Evolutionary conservation across 2,329 filamentous ascomycete genomes (phyloP).

Genomic region (Nemania sp.): DNA sequence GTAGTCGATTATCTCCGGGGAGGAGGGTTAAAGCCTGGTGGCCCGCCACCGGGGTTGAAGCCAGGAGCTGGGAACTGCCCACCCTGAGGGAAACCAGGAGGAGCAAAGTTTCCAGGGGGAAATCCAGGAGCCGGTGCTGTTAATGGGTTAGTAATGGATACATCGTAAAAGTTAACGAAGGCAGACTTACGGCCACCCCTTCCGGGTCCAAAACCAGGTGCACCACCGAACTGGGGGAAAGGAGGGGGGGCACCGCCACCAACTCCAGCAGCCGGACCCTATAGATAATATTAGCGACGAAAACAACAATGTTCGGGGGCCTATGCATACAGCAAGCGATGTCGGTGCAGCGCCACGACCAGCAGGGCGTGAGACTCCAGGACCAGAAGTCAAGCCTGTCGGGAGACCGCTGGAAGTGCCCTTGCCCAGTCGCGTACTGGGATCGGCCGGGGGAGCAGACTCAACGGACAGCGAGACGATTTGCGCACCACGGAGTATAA

Average conservation of each 20-base stretch:
- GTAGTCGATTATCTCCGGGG: slow-evolving; percentile 56
- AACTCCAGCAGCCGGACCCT: slow-evolving; percentile 84
- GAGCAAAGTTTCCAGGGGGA: slow-evolving; percentile 49
- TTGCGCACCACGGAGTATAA: slow-evolving; percentile 90
- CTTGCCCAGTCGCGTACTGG: slow-evolving; percentile 84
- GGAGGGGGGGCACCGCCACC: slow-evolving; percentile 68
- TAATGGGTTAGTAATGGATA: slow-evolving; percentile 24
- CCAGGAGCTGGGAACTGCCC: slow-evolving; percentile 54
- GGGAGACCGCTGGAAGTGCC: slow-evolving; percentile 69
- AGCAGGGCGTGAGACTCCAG: slow-evolving; percentile 87
- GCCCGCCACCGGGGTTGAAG: slow-evolving; percentile 55
- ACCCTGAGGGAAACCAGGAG: slow-evolving; percentile 48
- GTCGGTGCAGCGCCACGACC: slow-evolving; percentile 77
- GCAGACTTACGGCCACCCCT: slow-evolving; percentile 58
- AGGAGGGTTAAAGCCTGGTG: slow-evolving; percentile 74
- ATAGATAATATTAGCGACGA: slow-evolving; percentile 30
- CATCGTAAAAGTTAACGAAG: slow-evolving; percentile 1
- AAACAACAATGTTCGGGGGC: background rate
- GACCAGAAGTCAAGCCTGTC: slow-evolving; percentile 76
- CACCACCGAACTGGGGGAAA: slow-evolving; percentile 57
- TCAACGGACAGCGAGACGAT: slow-evolving; percentile 96
- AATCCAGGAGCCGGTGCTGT: slow-evolving; percentile 36
- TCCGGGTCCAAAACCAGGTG: slow-evolving; percentile 52
- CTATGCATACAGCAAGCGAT: slow-evolving; percentile 70
- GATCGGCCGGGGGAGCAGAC: slow-evolving; percentile 91